Conservation (phyloP, 257 asterid species). For the Lithospermum erythrorhizon region DNA sequence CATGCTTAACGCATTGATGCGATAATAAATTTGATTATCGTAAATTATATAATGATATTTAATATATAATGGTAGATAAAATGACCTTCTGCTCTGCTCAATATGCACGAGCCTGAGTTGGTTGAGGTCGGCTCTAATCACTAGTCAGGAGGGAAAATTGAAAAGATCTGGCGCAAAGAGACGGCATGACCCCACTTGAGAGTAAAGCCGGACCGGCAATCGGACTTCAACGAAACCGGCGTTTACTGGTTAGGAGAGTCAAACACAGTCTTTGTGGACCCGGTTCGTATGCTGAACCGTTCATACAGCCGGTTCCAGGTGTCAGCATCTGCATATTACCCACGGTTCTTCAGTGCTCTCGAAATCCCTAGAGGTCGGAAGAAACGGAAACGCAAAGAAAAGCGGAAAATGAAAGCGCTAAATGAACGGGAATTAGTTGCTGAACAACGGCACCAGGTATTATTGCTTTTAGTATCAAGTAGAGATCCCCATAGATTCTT, state of each 20-base stretch:
- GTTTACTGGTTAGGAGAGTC: slow-evolving; percentile 31
- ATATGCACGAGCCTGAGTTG: no score
- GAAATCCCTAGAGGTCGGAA: slow-evolving; percentile 1
- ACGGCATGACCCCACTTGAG: no score
- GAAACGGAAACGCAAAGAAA: slow-evolving; percentile 33
- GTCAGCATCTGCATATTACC: slow-evolving; percentile 56
- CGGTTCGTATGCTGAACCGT: slow-evolving; percentile 69
- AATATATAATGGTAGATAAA: no score
- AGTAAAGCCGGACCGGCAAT: slow-evolving; percentile 13
- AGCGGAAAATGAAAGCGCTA: slow-evolving; percentile 22
- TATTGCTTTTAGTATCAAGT: no score
- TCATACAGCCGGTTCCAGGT: slow-evolving; percentile 57
- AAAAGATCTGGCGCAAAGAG: slow-evolving; percentile 30
- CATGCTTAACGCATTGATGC: no score
- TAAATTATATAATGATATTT: no score
- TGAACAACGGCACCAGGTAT: slow-evolving; percentile 73
- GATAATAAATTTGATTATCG: no score
- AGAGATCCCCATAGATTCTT: no score
- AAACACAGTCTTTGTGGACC: slow-evolving; percentile 49
- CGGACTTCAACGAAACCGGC: slow-evolving; percentile 40
- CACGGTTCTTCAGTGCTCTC: slow-evolving; percentile 55
- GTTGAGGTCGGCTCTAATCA: no score
- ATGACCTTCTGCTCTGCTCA: no score
- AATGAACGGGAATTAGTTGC: slow-evolving; percentile 66
- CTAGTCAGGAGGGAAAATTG: not conserved